These are phyloP conservation scores for Rosa lucieae DNA, from an alignment of 306 rosid species.

Conservation along the genomic window DNA sequence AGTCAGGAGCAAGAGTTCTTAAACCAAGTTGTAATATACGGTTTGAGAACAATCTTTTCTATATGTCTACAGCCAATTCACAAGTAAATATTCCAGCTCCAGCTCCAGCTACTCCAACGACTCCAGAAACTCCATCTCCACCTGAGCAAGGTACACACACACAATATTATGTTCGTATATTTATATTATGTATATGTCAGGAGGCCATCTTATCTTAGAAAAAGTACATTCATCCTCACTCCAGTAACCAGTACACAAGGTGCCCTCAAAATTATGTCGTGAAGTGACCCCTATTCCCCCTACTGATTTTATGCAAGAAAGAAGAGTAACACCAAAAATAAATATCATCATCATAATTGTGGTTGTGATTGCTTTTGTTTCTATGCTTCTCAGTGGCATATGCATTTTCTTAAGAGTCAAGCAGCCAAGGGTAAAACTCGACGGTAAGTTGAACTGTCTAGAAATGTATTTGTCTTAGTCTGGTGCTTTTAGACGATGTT, in stretches of 20 bases:
- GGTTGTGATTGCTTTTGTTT: background rate
- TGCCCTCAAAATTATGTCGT: no score
- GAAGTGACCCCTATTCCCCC: no score
- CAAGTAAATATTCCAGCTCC: conserved; percentile 24
- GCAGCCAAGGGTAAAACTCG: background rate
- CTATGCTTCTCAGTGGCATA: background rate
- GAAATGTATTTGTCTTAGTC: background rate
- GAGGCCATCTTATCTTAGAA: background rate
- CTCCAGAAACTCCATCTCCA: background rate
- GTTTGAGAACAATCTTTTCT: conserved; percentile 1
- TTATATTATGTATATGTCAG: background rate
- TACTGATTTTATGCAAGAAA: background rate
- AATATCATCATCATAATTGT: background rate
- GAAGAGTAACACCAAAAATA: background rate
- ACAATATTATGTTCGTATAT: background rate
- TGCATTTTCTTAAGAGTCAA: background rate
- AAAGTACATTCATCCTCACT: background rate
- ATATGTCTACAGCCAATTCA: background rate
- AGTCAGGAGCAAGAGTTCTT: background rate
- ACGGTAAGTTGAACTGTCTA: background rate
- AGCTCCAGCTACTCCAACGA: background rate
- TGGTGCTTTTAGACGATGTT: background rate
- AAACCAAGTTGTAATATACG: conserved; percentile 18
- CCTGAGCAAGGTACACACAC: background rate
- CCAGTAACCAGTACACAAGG: background rate